Conservation (phyloP, 1,284 basidiomycete genomes). For the Trichosporon ovoides region DNA sequence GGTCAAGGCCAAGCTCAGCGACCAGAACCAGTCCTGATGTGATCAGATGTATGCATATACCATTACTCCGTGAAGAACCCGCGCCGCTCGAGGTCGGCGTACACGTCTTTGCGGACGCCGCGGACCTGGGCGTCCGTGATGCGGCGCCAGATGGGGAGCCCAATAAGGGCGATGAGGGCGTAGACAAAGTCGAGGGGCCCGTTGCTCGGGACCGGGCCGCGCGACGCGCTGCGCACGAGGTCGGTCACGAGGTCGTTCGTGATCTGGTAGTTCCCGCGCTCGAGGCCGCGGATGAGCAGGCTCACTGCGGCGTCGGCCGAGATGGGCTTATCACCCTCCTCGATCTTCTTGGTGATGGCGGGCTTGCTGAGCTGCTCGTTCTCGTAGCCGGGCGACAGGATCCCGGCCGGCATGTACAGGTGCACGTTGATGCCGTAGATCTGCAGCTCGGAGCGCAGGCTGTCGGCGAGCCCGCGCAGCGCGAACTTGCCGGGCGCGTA, state of each 20-base stretch:
- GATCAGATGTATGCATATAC: conserved; percentile 1
- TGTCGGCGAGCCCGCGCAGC: conserved; percentile 78
- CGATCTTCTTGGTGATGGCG: conserved; percentile 69
- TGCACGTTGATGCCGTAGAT: conserved; percentile 69
- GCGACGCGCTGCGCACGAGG: conserved; percentile 63
- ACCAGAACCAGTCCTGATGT: background rate
- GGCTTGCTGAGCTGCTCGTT: conserved; percentile 81
- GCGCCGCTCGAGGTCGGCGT: conserved; percentile 25
- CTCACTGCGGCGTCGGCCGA: conserved; percentile 64
- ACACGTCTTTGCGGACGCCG: conserved; percentile 18
- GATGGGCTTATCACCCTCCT: conserved; percentile 66
- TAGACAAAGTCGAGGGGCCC: conserved; percentile 58
- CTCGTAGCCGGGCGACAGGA: conserved; percentile 72
- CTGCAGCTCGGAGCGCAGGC: conserved; percentile 72
- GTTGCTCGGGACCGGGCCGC: conserved; percentile 63
- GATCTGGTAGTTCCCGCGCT: conserved; percentile 69
- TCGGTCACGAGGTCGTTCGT: conserved; percentile 64
- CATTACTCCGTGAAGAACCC: conserved; percentile 15
- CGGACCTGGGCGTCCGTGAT: conserved; percentile 33
- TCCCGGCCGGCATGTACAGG: conserved; percentile 81
- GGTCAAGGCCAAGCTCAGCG: conserved; percentile 31
- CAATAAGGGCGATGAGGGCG: conserved; percentile 46
- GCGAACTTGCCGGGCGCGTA: conserved; percentile 90
- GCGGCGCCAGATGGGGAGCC: conserved; percentile 48
- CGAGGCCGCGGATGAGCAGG: conserved; percentile 64